phyloP scores from a whole-genome alignment of 1,139 yeast species.

The Wickerhamiella infanticola region DNA sequence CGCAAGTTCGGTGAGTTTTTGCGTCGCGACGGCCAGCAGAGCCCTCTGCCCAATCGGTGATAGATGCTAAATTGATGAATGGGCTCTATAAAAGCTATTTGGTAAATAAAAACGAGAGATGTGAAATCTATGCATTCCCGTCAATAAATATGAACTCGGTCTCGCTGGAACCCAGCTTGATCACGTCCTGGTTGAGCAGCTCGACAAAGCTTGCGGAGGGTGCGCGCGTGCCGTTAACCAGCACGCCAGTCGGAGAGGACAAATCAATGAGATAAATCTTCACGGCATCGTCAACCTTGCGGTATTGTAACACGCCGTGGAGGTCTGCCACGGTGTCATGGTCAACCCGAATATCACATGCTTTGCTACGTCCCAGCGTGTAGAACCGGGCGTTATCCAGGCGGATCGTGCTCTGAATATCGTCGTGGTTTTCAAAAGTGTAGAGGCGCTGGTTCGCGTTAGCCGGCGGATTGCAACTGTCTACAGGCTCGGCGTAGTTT shows the following conservation, averaged over 20 bases:
- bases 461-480: neutral
- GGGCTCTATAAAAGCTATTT: neutral
- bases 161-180: constrained; percentile 30
- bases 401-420: constrained; percentile 3
- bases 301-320: constrained; percentile 43
- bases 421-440: constrained; percentile 7
- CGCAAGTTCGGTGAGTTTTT: constrained; percentile 10
- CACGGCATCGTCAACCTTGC: constrained; percentile 17
- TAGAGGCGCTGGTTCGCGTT: constrained; percentile 3
- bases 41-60: neutral
- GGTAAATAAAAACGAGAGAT: neutral
- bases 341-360: constrained; percentile 1
- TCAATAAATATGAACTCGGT: constrained; percentile 23
- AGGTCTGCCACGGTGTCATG: constrained; percentile 26
- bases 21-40: constrained; percentile 8
- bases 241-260: constrained; percentile 40
- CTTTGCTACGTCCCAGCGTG: constrained; percentile 2
- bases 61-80: neutral
- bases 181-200: constrained; percentile 32
- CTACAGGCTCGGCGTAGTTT: neutral
- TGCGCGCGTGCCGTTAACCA: constrained; percentile 31
- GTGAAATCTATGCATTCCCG: constrained; percentile 2
- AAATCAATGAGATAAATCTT: constrained; percentile 37
- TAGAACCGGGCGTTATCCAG: constrained; percentile 3
- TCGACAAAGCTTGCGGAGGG: constrained; percentile 36